These are phyloP conservation scores for Verbascum thapsus DNA, from an alignment of 257 asterid genomes.

Conservation along the genomic window DNA sequence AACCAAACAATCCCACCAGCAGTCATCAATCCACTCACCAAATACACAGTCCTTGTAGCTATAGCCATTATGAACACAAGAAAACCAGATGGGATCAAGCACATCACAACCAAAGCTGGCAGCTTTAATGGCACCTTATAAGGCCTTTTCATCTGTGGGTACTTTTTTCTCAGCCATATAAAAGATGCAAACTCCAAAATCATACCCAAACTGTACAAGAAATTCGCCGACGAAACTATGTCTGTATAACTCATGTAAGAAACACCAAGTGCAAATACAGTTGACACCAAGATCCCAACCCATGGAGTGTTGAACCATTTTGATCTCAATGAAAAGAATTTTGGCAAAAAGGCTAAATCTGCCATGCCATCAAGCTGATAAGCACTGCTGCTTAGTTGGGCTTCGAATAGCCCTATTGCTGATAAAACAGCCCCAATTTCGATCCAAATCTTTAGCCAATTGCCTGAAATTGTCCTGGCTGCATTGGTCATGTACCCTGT, in stretches of 20 bases:
- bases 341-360: constrained; percentile 50
- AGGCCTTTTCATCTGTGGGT: constrained; percentile 45
- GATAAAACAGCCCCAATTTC: constrained; percentile 66
- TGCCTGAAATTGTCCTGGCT: constrained; percentile 47
- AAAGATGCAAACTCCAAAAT: constrained; percentile 59
- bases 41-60: constrained; percentile 51
- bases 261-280: constrained; percentile 44
- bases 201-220: constrained; percentile 73
- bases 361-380: constrained; percentile 68
- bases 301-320: constrained; percentile 68
- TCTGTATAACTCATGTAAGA: constrained; percentile 45
- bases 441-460: constrained; percentile 65
- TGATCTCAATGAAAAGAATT: constrained; percentile 41
- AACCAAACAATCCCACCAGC: constrained; percentile 52
- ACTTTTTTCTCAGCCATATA: constrained; percentile 50
- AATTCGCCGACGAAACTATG: constrained; percentile 57
- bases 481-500: constrained; percentile 52
- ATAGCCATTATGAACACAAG: constrained; percentile 56
- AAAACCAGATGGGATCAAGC: constrained; percentile 59
- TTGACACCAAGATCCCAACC: constrained; percentile 56
- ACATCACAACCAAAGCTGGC: constrained; percentile 52
- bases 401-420: constrained; percentile 55
- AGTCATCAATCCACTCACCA: constrained; percentile 57
- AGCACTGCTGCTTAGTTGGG: constrained; percentile 60
- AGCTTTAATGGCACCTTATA: constrained; percentile 49